Evolutionary conservation across 2,329 filamentous ascomycete species (phyloP).

Genomic region (Arthrobotrys sinensis): DNA sequence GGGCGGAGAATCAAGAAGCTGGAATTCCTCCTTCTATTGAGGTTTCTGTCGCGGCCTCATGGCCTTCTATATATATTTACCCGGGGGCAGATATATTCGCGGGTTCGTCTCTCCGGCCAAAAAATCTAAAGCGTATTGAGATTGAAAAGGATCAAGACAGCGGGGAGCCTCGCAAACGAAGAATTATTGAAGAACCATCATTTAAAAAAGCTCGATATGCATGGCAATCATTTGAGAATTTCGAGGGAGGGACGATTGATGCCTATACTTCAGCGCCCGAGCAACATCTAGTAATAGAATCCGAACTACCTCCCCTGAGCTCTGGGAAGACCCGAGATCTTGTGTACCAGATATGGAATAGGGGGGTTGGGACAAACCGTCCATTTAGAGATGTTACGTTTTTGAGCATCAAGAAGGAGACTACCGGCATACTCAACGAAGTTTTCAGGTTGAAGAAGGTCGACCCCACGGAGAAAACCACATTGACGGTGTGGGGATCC

Average conservation of each 20-base stretch:
- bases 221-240: neutral
- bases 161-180: neutral
- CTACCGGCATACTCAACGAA: neutral
- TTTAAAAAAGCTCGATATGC: no score
- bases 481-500: neutral
- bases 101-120: neutral
- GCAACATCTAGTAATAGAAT: neutral
- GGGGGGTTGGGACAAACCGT: neutral
- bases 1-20: neutral
- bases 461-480: neutral
- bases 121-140: neutral
- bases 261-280: neutral
- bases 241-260: no score
- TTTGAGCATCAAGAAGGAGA: neutral
- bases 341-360: neutral
- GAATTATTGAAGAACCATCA: no score
- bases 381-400: neutral
- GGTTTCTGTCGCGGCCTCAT: neutral
- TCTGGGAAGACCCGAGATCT: neutral
- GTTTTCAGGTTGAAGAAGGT: neutral
- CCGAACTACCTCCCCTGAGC: neutral
- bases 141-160: neutral
- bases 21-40: neutral
- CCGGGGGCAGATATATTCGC: neutral
- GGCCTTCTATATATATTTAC: neutral